Percentiles rank a stretch among this genome's conserved stretches.
phyloP scores from a whole-genome alignment of 139 green algal species.

The Dunaliella primolecta region DNA sequence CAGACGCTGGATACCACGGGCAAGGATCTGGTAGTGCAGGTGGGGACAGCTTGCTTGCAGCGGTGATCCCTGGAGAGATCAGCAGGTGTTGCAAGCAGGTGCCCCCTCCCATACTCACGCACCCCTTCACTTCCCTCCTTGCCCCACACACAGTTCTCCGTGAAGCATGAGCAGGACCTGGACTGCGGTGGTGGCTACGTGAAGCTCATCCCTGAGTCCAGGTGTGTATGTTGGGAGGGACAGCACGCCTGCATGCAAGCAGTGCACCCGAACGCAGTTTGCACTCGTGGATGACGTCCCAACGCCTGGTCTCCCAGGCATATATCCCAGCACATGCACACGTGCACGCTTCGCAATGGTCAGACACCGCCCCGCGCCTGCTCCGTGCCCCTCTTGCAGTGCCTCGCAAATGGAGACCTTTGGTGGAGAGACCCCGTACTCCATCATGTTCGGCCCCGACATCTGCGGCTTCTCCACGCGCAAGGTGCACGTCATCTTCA shows the following conservation, averaged over 20 bases:
- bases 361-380: no score
- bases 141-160: slow-evolving; percentile 61
- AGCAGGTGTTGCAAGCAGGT: no score
- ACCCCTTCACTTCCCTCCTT: background rate
- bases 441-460: slow-evolving; percentile 98
- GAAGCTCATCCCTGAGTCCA: slow-evolving; percentile 71
- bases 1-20: slow-evolving; percentile 73
- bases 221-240: slow-evolving; percentile 22
- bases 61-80: background rate
- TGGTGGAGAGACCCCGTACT: slow-evolving; percentile 87
- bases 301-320: background rate
- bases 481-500: slow-evolving; percentile 95
- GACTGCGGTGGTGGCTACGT: slow-evolving; percentile 92
- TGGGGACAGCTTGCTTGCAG: slow-evolving; percentile 16
- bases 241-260: no score
- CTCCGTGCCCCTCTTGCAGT: no score
- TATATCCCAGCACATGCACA: no score
- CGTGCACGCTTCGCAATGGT: no score
- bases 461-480: slow-evolving; percentile 87
- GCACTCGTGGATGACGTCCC: background rate
- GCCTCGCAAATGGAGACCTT: slow-evolving; percentile 72
- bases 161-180: slow-evolving; percentile 87
- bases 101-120: no score
- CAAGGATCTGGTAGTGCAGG: slow-evolving; percentile 85
- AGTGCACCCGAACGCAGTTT: background rate